Percentiles rank a stretch among this genome's conserved stretches.
These are phyloP conservation scores for Colletotrichum limetticola DNA, from an alignment of 2,329 filamentous ascomycete genomes.

Conservation along the genomic window DNA sequence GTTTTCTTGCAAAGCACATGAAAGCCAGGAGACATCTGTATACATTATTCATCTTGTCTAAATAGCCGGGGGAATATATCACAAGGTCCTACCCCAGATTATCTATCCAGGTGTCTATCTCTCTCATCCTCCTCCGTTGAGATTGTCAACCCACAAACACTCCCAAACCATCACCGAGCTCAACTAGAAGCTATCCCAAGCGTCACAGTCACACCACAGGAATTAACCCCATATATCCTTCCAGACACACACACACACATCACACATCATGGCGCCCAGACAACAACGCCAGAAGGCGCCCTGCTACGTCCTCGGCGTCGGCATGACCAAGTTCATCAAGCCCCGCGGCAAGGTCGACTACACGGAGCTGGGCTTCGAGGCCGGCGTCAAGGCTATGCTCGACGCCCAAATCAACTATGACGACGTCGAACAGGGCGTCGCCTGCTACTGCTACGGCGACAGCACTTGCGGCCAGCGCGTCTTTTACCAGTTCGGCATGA, in stretches of 20 bases:
- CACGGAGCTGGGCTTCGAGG: conserved; percentile 93
- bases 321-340: conserved; percentile 99
- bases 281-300: conserved; percentile 58
- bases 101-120: neutral
- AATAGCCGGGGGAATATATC: neutral
- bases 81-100: neutral
- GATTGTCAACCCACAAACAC: neutral
- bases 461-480: conserved; percentile 94
- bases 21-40: neutral
- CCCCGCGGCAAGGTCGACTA: conserved; percentile 94
- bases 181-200: neutral
- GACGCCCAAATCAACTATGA: conserved; percentile 95
- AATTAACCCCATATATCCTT: neutral
- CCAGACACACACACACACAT: neutral
- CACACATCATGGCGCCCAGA: conserved; percentile 57
- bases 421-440: conserved; percentile 92
- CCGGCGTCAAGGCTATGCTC: conserved; percentile 86
- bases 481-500: conserved; percentile 99
- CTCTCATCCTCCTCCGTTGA: neutral
- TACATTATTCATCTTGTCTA: neutral
- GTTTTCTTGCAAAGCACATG: conserved; percentile 5
- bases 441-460: conserved; percentile 99
- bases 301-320: conserved; percentile 93
- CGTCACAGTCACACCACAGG: neutral
- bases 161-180: neutral